Base-by-base conservation (phyloP, 805 yeast genomes). In the Candida maesae region DNA sequence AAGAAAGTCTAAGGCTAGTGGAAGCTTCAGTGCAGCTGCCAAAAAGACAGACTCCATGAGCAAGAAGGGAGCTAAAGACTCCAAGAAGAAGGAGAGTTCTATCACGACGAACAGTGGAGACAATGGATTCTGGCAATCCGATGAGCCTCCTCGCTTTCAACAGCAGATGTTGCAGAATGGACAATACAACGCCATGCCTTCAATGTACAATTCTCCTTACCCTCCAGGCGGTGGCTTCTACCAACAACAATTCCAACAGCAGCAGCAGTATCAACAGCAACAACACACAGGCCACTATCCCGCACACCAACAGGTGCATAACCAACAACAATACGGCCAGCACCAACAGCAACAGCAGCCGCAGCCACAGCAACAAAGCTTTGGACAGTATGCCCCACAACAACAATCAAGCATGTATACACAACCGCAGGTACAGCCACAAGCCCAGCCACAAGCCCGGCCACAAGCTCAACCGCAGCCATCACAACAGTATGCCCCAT, bases 1-100 rank as follows among this genome's bases (percentile, higher is more conserved):
- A 23, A 67, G 65, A 42, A 66, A 70, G 52, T 50, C 64, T 17
- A 69, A 70, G 39, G 33, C 34, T 1, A 50, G 36, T 26, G 29
- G 29, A 26, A n/a, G 29, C 29, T 26, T 26, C 15, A 26, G 7
- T 12, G 17, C 31, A 8, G 31, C 13, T 53, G 14, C 51, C 50
- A 46, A 51, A 45, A 35, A 43, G 41, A 3, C 50, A 50, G 36
- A 55, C 47, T 28, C 31, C 17, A 5, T 18, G 23, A 48, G 53
- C 5, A 56, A 56, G 39, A 52, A 46, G 37, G 49, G 53, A 45
- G 39, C 55, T 25, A 58, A 45, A 11, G 59, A 52, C n/a, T 49
- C 58, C 11, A 56, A 19, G 27, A 28, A 28, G 28, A 24, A 21
- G 13, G 19, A 32, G 33, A 37, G 17, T 21, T 17, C 14, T 6